Evolutionary conservation across 805 yeast genomes (phyloP).

Genomic region (Wickerhamomyces canadensis): DNA sequence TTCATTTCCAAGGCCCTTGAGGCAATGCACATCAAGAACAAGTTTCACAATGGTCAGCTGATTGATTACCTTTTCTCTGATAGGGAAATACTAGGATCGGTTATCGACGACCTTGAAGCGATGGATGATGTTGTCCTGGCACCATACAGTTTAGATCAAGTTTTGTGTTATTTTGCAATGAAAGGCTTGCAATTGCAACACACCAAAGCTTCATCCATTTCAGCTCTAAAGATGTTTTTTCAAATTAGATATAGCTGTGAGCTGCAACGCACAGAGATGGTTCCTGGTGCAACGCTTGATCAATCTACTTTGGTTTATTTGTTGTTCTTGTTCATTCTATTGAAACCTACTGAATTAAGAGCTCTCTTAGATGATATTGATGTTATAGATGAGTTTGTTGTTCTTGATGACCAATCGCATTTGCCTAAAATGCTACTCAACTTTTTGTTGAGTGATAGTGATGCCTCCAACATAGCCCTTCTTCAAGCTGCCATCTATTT

Average conservation of each 20-base stretch:
- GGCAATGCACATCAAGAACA: slow-evolving; percentile 27
- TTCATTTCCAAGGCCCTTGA: slow-evolving; percentile 32
- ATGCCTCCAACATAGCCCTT: slow-evolving; percentile 27
- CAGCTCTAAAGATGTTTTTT: slow-evolving; percentile 38
- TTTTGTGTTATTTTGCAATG: slow-evolving; percentile 40
- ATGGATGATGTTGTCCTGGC: slow-evolving; percentile 34
- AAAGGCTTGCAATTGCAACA: slow-evolving; percentile 59
- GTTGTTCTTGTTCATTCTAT: slow-evolving; percentile 31
- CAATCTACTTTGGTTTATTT: slow-evolving; percentile 19
- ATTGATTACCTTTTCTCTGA: slow-evolving; percentile 26
- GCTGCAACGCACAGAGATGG: slow-evolving; percentile 8
- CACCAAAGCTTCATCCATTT: slow-evolving; percentile 43
- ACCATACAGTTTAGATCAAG: slow-evolving; percentile 43
- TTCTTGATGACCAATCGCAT: slow-evolving; percentile 27
- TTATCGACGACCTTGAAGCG: slow-evolving; percentile 38
- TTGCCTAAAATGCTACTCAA: slow-evolving; percentile 33
- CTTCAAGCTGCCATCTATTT: slow-evolving; percentile 30
- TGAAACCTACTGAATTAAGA: slow-evolving; percentile 32
- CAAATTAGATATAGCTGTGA: slow-evolving; percentile 36
- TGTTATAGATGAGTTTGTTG: slow-evolving; percentile 27
- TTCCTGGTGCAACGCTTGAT: slow-evolving; percentile 8
- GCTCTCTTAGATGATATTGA: slow-evolving; percentile 30
- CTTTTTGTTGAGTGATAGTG: slow-evolving; percentile 26
- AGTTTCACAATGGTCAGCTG: slow-evolving; percentile 20
- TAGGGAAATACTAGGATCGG: slow-evolving; percentile 31